Conservation (phyloP, 306 rosid species). For the Cucurbita argyrosperma region DNA sequence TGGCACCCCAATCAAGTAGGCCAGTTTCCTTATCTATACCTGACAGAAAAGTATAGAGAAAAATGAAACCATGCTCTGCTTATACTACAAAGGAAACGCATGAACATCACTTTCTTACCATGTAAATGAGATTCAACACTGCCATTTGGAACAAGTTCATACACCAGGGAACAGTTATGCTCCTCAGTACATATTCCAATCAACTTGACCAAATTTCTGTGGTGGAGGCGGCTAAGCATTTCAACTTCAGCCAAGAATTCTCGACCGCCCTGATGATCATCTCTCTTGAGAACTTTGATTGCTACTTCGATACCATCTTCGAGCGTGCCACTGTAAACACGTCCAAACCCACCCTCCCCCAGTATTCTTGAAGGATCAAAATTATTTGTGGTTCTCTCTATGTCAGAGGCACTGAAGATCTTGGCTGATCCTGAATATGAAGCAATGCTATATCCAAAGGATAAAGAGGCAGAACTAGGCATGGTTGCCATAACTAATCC, state of each 20-base stretch:
- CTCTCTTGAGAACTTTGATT: conserved; percentile 83
- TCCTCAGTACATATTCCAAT: conserved; percentile 80
- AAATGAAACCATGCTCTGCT: background rate
- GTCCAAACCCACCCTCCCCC: conserved; percentile 99
- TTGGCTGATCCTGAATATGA: conserved; percentile 75
- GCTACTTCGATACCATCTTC: conserved; percentile 76
- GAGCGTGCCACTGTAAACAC: conserved; percentile 66
- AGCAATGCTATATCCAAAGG: conserved; percentile 75
- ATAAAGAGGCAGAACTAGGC: conserved; percentile 51
- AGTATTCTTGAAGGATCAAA: conserved; percentile 53
- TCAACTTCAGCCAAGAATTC: conserved; percentile 95
- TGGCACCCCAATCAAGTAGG: conserved; percentile 67
- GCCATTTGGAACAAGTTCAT: conserved; percentile 91
- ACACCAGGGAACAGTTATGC: conserved; percentile 65
- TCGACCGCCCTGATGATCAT: conserved; percentile 90
- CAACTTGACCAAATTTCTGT: conserved; percentile 85
- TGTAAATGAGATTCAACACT: conserved; percentile 96
- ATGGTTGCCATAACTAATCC: conserved; percentile 45
- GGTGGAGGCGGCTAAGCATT: conserved; percentile 99
- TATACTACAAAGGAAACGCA: background rate
- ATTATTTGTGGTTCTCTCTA: conserved; percentile 60
- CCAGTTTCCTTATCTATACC: conserved; percentile 58
- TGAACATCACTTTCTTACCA: conserved; percentile 28
- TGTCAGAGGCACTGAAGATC: conserved; percentile 60
- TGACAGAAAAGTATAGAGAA: conserved; percentile 16